These are phyloP conservation scores for Plasmodium gallinaceum DNA, from an alignment of 169 alveolate species.

Conservation along the genomic window DNA sequence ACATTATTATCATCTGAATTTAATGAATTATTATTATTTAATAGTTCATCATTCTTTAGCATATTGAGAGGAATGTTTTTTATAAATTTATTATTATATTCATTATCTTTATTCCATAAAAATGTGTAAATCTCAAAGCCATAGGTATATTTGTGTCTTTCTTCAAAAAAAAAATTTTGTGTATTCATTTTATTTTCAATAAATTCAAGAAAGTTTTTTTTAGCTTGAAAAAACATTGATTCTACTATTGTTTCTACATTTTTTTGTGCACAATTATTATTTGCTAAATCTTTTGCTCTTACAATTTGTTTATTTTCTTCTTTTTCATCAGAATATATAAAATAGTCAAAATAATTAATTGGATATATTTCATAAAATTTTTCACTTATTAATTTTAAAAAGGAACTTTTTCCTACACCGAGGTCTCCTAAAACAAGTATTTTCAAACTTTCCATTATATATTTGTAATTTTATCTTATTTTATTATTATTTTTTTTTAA, in stretches of 20 bases:
- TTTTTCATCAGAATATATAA: slow-evolving; percentile 33
- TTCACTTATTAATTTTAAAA: slow-evolving; percentile 51
- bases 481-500: background rate
- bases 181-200: slow-evolving; percentile 58
- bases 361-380: slow-evolving; percentile 53
- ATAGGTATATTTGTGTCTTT: slow-evolving; percentile 68
- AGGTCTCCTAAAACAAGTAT: slow-evolving; percentile 68
- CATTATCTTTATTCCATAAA: slow-evolving; percentile 49
- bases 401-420: slow-evolving; percentile 76
- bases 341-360: slow-evolving; percentile 55
- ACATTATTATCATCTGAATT: slow-evolving; percentile 2
- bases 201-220: slow-evolving; percentile 48
- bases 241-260: slow-evolving; percentile 40
- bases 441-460: slow-evolving; percentile 44
- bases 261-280: slow-evolving; percentile 31
- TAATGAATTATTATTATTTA: background rate
- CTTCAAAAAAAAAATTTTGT: slow-evolving; percentile 26
- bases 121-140: slow-evolving; percentile 62
- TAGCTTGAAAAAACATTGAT: slow-evolving; percentile 69
- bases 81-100: slow-evolving; percentile 55
- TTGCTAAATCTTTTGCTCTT: slow-evolving; percentile 42
- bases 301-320: slow-evolving; percentile 13
- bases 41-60: background rate
- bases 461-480: background rate
- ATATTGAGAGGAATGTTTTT: slow-evolving; percentile 56